phyloP scores from a whole-genome alignment of 2,329 filamentous ascomycete species.

The Tolypocladium inflatum region DNA sequence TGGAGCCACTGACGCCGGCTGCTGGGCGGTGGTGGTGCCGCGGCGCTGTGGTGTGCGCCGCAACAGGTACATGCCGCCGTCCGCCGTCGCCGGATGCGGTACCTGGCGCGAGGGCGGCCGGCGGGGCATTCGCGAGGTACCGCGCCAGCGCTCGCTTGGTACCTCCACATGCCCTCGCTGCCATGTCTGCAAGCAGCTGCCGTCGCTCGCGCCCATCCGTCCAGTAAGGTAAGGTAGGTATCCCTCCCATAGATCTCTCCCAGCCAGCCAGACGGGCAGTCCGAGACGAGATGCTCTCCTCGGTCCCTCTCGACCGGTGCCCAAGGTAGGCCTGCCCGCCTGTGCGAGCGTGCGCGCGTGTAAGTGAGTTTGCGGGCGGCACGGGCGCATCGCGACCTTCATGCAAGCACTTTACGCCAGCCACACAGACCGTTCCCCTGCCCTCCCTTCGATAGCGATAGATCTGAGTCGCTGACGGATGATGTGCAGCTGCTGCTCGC shows the following conservation, averaged over 20 bases:
- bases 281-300: too few relatives aligned
- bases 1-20: too few relatives aligned
- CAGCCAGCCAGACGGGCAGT: too few relatives aligned
- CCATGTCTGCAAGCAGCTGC: background rate
- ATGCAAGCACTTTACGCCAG: background rate
- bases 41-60: background rate
- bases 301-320: too few relatives aligned
- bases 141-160: background rate
- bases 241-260: too few relatives aligned
- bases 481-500: background rate
- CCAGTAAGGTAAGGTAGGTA: too few relatives aligned
- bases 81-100: background rate
- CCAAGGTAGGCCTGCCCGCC: too few relatives aligned
- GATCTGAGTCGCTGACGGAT: slow-evolving; percentile 3
- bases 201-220: too few relatives aligned
- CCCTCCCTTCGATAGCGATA: slow-evolving; percentile 2
- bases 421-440: background rate
- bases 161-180: background rate
- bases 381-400: background rate
- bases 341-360: too few relatives aligned
- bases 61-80: background rate
- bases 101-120: background rate
- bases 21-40: background rate
- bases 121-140: background rate
- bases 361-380: background rate